Conservation (phyloP, 352 stramenopile species). For the Globisporangium splendens region DNA sequence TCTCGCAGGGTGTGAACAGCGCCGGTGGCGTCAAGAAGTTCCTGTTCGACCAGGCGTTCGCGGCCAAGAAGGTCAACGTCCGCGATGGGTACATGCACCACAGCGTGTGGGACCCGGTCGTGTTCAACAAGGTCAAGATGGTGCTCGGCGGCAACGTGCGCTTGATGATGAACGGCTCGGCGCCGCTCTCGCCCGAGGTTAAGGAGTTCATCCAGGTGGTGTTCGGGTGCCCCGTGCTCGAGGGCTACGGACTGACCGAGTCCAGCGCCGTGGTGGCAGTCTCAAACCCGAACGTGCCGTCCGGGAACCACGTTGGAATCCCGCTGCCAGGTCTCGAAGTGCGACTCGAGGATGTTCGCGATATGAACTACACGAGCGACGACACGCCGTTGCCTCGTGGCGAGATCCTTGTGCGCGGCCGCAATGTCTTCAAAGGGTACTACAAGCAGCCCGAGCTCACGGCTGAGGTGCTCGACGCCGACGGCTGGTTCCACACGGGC, state of each 20-base stretch:
- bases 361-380: slow-evolving; percentile 95
- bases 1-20: slow-evolving; percentile 56
- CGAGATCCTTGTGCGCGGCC: slow-evolving; percentile 71
- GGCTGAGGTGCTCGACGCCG: slow-evolving; percentile 85
- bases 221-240: slow-evolving; percentile 84
- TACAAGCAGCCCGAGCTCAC: slow-evolving; percentile 95
- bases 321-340: slow-evolving; percentile 89
- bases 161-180: slow-evolving; percentile 91
- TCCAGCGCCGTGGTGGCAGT: slow-evolving; percentile 82
- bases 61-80: slow-evolving; percentile 74
- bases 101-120: slow-evolving; percentile 89
- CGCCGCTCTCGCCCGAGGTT: slow-evolving; percentile 86
- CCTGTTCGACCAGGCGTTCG: slow-evolving; percentile 85
- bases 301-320: slow-evolving; percentile 90
- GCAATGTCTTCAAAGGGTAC: slow-evolving; percentile 89
- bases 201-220: slow-evolving; percentile 93
- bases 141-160: slow-evolving; percentile 85
- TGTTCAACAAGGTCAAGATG: slow-evolving; percentile 93
- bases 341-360: slow-evolving; percentile 92
- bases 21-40: slow-evolving; percentile 88
- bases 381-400: slow-evolving; percentile 68
- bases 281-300: slow-evolving; percentile 41
- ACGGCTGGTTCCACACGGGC: slow-evolving; percentile 95
- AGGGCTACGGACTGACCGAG: slow-evolving; percentile 95
- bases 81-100: slow-evolving; percentile 36